These are phyloP conservation scores for Penicillium griseofulvum DNA, from an alignment of 2,329 filamentous ascomycete species.

Conservation along the genomic window DNA sequence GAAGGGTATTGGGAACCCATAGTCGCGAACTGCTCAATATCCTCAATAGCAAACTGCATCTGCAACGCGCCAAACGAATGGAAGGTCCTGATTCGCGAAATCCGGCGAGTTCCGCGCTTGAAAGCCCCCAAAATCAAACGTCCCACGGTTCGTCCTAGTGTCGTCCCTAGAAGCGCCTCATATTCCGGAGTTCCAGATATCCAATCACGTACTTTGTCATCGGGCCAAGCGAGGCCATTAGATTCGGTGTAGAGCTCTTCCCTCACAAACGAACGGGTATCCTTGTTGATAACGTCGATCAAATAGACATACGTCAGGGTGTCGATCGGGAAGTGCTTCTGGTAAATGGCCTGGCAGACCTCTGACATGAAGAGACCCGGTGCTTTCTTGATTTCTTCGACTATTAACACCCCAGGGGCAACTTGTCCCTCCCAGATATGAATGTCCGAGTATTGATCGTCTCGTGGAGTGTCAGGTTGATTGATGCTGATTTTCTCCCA, in stretches of 20 bases:
- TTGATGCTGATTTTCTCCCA: background rate
- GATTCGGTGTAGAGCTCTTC: background rate
- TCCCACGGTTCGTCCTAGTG: background rate
- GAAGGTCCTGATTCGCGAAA: background rate
- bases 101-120: background rate
- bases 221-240: background rate
- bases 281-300: background rate
- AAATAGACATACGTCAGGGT: background rate
- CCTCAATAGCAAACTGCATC: background rate
- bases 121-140: conserved; percentile 7
- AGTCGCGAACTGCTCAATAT: background rate
- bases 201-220: background rate
- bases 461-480: background rate
- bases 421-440: background rate
- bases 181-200: conserved; percentile 3
- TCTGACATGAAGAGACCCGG: background rate
- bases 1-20: too few species aligned
- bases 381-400: background rate
- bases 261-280: background rate
- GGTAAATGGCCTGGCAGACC: background rate
- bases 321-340: background rate
- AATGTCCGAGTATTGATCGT: background rate
- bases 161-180: conserved; percentile 1
- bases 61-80: background rate
- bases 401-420: background rate